A percentile compares a stretch with the other conserved stretches of the same genome.
phyloP scores from a whole-genome alignment of 148 eudicot species.

The Vaccinium darrowii region DNA sequence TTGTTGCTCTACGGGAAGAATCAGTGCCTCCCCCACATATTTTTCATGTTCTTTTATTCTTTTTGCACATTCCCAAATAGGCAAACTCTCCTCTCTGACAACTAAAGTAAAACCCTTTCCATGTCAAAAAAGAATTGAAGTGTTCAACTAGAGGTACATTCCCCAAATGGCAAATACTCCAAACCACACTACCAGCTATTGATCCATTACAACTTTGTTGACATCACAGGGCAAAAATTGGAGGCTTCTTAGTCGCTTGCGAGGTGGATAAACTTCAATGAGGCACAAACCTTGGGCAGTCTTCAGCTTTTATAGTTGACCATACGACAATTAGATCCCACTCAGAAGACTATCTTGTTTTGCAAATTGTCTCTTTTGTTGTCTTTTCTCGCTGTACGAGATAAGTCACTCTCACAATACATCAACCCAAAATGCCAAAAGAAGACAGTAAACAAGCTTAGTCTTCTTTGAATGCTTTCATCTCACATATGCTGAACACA shows the following conservation, averaged over 20 bases:
- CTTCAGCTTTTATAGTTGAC: not conserved
- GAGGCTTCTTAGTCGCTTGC: not conserved
- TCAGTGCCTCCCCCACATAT: not conserved
- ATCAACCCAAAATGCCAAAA: not conserved
- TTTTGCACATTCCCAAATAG: not conserved
- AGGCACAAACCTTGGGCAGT: not conserved
- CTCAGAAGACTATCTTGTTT: too few species aligned
- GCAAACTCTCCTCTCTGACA: too few species aligned
- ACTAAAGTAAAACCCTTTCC: not conserved
- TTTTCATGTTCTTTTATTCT: not conserved
- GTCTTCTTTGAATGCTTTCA: not conserved
- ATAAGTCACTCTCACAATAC: too few species aligned
- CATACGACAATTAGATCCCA: not conserved
- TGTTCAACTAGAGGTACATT: not conserved
- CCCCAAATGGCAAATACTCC: not conserved
- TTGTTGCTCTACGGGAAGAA: not conserved
- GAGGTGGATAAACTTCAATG: not conserved
- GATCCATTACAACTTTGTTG: not conserved
- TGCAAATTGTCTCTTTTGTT: too few species aligned
- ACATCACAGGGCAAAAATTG: not conserved
- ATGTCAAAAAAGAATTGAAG: not conserved
- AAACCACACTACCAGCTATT: not conserved
- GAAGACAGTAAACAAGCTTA: not conserved
- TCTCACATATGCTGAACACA: not conserved
- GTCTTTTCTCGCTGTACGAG: too few species aligned